Evolutionary conservation across 352 stramenopile species (phyloP), one percentile per base, ranked within the genome.

Genomic region (Hyaloperonospora arabidopsidis): DNA sequence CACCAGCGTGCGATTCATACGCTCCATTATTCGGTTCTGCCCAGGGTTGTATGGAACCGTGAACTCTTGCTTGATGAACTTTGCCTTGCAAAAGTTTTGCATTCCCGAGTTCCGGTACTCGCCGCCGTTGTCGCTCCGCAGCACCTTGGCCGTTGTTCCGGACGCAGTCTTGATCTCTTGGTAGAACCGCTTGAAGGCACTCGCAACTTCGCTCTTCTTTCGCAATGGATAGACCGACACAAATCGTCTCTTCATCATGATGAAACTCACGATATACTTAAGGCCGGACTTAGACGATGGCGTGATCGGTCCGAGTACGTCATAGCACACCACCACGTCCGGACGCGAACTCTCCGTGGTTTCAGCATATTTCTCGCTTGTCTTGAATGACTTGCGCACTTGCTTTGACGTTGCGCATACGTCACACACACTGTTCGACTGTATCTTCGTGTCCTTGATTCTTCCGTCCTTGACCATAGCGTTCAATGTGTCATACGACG

Each of bases 201-300:
- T 38, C 13, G 32, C 13, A 38, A 38, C 13, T 38, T 38, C 32
- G 32, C 32, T 38, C 32, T 38, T 38, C 32, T 7, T 38, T 7
- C 13, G 7, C 7, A 38, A 13, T 13, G 7, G 13, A 13, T 38
- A 38, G 7, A 38, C 7, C 13, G 32, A 13, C 13, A 38, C 32
- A 13, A 13, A 38, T 7, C 32, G 43, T 11, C 21, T 49, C 10
- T 49, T 49, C 22, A 35, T 49, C 23, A 49, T 49, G 21, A 49
- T 49, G 14, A 49, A 49, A 11, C 12, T 35, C 22, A 49, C 43
- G 12, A 49, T 49, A 22, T 49, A 35, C 12, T 49, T 49, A 22
- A 22, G 15, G 2, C 43, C 23, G 10, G 21, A 49, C 15, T 49
- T 36, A 38, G 32, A 38, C 32, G 32, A 7, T 38, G 32, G 32